Conservation (phyloP, 2,329 filamentous ascomycete genomes). For the Neocucurbitaria cava region DNA sequence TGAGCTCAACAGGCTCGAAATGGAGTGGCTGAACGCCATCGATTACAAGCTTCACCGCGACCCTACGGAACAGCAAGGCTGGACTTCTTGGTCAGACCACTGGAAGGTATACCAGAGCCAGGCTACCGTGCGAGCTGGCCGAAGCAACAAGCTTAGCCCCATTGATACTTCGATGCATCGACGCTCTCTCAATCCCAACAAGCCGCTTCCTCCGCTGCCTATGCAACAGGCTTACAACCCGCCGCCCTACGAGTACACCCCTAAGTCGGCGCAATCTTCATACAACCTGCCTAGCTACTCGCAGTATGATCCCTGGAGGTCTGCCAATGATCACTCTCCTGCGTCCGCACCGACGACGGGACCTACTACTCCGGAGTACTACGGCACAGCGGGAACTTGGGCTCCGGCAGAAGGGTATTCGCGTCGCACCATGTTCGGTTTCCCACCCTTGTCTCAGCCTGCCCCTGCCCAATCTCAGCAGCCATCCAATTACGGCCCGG, state of each 20-base stretch:
- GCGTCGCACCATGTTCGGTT: constrained; percentile 52
- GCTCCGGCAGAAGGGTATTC: constrained; percentile 54
- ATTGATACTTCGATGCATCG: constrained; percentile 70
- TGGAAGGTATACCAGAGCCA: constrained; percentile 70
- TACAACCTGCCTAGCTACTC: constrained; percentile 46
- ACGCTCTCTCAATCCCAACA: constrained; percentile 54
- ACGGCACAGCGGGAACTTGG: constrained; percentile 56
- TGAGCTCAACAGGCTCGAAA: constrained; percentile 85
- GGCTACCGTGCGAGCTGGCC: constrained; percentile 49
- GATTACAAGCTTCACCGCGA: constrained; percentile 88
- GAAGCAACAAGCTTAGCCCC: constrained; percentile 60
- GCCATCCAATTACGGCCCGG: constrained; percentile 42
- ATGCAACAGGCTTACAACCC: constrained; percentile 50
- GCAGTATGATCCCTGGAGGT: constrained; percentile 53
- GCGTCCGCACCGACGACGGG: constrained; percentile 62
- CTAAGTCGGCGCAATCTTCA: constrained; percentile 46
- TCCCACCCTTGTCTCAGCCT: constrained; percentile 47
- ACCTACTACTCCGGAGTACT: constrained; percentile 62
- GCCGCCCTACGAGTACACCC: constrained; percentile 42
- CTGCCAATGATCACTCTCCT: constrained; percentile 56
- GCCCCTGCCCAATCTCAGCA: constrained; percentile 44
- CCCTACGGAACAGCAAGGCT: constrained; percentile 76
- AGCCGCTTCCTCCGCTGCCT: constrained; percentile 51
- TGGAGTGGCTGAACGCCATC: constrained; percentile 85
- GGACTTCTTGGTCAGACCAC: constrained; percentile 68